These are phyloP conservation scores for Terana coerulea DNA, from an alignment of 768 basidiomycete genomes.

Conservation along the genomic window DNA sequence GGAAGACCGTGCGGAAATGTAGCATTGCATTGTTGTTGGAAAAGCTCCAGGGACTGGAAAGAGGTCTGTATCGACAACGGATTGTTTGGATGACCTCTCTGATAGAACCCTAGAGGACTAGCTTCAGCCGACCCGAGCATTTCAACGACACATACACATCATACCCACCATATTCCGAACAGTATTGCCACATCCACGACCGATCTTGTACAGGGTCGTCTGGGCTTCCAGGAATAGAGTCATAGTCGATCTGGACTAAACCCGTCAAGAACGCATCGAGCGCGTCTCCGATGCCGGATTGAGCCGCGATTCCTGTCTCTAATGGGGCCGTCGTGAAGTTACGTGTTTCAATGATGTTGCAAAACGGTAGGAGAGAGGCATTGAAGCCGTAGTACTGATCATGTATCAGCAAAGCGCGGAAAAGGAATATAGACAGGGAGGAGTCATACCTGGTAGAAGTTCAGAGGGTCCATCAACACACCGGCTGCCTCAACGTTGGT, in stretches of 20 bases:
- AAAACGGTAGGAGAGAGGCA: slow-evolving; percentile 42
- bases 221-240: slow-evolving; percentile 35
- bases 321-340: slow-evolving; percentile 36
- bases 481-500: slow-evolving; percentile 38
- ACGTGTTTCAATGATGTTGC: slow-evolving; percentile 42
- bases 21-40: slow-evolving; percentile 42
- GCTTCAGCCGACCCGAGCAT: background rate
- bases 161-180: slow-evolving; percentile 43
- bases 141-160: too few species aligned
- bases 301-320: slow-evolving; percentile 36
- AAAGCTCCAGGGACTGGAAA: slow-evolving; percentile 40
- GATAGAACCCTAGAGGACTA: slow-evolving; percentile 38
- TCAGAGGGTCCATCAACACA: slow-evolving; percentile 46
- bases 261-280: slow-evolving; percentile 40
- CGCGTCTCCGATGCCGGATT: slow-evolving; percentile 31
- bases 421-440: background rate
- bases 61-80: slow-evolving; percentile 46
- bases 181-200: slow-evolving; percentile 54
- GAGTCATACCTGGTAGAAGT: slow-evolving; percentile 41
- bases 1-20: slow-evolving; percentile 37
- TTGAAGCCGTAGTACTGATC: slow-evolving; percentile 44
- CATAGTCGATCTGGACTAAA: slow-evolving; percentile 42
- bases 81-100: slow-evolving; percentile 42
- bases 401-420: background rate
- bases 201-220: slow-evolving; percentile 41